Evolutionary conservation across 805 yeast species (phyloP).

Genomic region (Hanseniaspora nectarophila): DNA sequence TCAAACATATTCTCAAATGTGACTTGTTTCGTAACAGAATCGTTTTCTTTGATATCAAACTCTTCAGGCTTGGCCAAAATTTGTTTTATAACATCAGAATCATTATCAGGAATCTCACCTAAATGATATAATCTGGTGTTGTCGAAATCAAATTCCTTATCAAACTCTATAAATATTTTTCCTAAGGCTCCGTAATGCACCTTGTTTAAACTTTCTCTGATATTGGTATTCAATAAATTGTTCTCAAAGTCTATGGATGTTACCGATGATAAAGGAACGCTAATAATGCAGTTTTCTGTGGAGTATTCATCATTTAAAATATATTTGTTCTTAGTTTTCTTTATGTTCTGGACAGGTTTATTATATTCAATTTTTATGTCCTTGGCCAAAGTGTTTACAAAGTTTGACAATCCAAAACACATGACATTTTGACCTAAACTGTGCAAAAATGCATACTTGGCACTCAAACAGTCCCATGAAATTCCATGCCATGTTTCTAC

Average conservation of each 20-base stretch:
- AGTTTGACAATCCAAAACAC: slow-evolving; percentile 42
- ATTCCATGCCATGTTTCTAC: slow-evolving; percentile 75
- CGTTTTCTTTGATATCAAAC: background rate
- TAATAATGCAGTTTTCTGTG: slow-evolving; percentile 52
- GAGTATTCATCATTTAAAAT: slow-evolving; percentile 22
- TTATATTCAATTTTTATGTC: background rate
- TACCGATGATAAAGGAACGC: slow-evolving; percentile 48
- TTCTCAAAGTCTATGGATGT: slow-evolving; percentile 42
- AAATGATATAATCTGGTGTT: slow-evolving; percentile 23
- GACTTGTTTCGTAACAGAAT: slow-evolving; percentile 16
- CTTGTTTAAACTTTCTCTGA: slow-evolving; percentile 34
- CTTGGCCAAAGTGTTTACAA: slow-evolving; percentile 23
- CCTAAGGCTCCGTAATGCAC: slow-evolving; percentile 61
- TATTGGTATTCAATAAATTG: slow-evolving; percentile 41
- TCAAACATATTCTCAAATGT: slow-evolving; percentile 19
- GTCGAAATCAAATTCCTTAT: slow-evolving; percentile 45
- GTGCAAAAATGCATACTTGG: slow-evolving; percentile 55
- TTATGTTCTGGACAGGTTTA: background rate
- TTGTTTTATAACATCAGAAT: background rate
- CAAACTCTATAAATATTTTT: slow-evolving; percentile 60
- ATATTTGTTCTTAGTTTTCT: slow-evolving; percentile 16
- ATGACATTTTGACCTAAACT: slow-evolving; percentile 71
- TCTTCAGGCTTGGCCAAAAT: background rate
- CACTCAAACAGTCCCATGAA: slow-evolving; percentile 53
- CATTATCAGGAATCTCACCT: background rate